A percentile compares a stretch with the other conserved stretches of the same genome.
These are phyloP conservation scores for Tulasnella sp. DNA, from an alignment of 768 basidiomycete genomes.

Conservation along the genomic window DNA sequence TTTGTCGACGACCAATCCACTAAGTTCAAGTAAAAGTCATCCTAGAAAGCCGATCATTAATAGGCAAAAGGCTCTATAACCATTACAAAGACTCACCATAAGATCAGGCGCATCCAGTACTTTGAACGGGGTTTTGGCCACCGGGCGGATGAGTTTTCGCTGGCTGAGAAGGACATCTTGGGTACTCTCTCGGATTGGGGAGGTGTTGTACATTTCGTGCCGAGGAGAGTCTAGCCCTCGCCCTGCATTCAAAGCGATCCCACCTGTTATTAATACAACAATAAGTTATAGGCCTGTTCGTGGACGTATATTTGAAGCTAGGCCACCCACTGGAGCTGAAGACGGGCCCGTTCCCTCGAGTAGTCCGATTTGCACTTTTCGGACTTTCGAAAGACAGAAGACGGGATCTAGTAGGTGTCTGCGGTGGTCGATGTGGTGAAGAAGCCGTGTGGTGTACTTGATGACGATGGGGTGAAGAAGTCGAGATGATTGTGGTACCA, in stretches of 20 bases:
- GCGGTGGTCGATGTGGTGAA: slow-evolving; percentile 9
- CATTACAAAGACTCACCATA: slow-evolving; percentile 35
- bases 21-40: slow-evolving; percentile 97
- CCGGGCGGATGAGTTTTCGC: slow-evolving; percentile 63
- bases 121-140: slow-evolving; percentile 92
- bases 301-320: slow-evolving; percentile 29
- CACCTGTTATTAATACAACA: slow-evolving; percentile 16
- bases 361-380: background rate
- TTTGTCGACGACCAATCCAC: slow-evolving; percentile 97
- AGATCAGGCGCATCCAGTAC: slow-evolving; percentile 96
- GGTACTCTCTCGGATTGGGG: slow-evolving; percentile 76
- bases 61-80: background rate
- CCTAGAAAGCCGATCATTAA: slow-evolving; percentile 27
- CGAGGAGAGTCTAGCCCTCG: slow-evolving; percentile 64
- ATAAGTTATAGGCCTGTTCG: slow-evolving; percentile 17
- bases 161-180: slow-evolving; percentile 77
- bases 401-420: slow-evolving; percentile 1
- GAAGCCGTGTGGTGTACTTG: slow-evolving; percentile 12
- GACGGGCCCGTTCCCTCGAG: background rate
- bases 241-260: slow-evolving; percentile 10
- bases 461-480: slow-evolving; percentile 7
- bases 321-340: background rate
- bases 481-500: background rate
- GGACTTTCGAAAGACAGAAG: slow-evolving; percentile 8
- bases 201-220: slow-evolving; percentile 82